Evolutionary conservation across 2,329 filamentous ascomycete species (phyloP), one percentile per base, ranked within the genome.

Genomic region (Zymoseptoria tritici): DNA sequence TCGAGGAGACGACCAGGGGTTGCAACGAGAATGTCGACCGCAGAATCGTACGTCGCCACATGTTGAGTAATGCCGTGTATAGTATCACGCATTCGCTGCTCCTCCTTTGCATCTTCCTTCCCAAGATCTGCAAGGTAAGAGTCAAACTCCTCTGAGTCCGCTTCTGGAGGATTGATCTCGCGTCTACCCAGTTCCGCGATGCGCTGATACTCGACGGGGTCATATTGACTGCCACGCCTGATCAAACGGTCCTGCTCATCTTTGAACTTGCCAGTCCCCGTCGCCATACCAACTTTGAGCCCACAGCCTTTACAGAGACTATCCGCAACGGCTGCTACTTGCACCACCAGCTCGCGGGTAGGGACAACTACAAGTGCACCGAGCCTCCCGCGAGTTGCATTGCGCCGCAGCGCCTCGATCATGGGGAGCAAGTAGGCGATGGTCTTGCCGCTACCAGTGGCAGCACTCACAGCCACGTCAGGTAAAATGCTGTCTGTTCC

Each of bases 381-480:
- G 8, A 99, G 76, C 58, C 83, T 83, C 0, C 88, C 89, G 21
- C 77, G 77, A 13, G 82, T 81, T n/a, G 52, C 20, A 3, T 36
- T 49, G 31, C 83, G 79, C 65, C 87, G 86, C 54, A 99, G 78
- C 55, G 88, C 86, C 52, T 91, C 85, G 3, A 96, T 82, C 60
- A 99, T 85, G 0, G 94, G 94, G 2, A 99, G 78, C 0, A 93
- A 84, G 70, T 99, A 99, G 0, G 93, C 89, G 16, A 99, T 75
- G 0, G 94, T 99, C 73, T 99, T 99, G 59, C 94, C 94, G 0
- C 94, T 97, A 8, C 94, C 94, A 0, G 94, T 99, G 1, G 93
- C 89, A 0, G 95, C 94, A 7, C 91, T 94, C 2, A 99, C 87
- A 52, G 96, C 87, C 4, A 99, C 75, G 72, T 99, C 94, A 50